Percentiles rank a stretch among this genome's conserved stretches.
phyloP scores from a whole-genome alignment of 305 asterid species.

The Fraxinus sp. region DNA sequence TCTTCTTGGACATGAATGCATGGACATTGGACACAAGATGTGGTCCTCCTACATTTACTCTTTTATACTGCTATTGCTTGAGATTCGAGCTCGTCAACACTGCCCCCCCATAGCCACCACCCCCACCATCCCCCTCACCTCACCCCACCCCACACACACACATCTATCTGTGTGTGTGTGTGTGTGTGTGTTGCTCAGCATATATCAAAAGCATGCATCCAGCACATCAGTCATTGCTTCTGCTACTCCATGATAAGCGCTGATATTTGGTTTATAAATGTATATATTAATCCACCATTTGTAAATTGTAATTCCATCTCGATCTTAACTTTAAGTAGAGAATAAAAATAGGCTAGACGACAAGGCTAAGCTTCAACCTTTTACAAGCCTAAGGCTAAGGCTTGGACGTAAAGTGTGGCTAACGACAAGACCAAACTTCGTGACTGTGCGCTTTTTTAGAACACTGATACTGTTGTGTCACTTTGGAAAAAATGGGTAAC shows the following conservation, averaged over 20 bases:
- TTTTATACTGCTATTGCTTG: slow-evolving; percentile 21
- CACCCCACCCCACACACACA: not conserved
- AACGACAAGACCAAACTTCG: not conserved
- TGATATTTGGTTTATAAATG: not conserved
- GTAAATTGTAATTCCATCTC: not conserved
- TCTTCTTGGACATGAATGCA: slow-evolving; percentile 19
- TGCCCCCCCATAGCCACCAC: not conserved
- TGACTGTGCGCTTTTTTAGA: not conserved
- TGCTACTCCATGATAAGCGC: slow-evolving; percentile 26
- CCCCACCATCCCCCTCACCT: too few species aligned
- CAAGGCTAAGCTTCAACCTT: not conserved
- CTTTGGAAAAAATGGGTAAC: not conserved
- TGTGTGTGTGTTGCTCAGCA: not conserved
- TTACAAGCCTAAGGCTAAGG: too few species aligned
- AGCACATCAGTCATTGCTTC: slow-evolving; percentile 24
- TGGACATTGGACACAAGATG: slow-evolving; percentile 15
- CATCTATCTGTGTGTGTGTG: not conserved
- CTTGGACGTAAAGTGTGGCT: not conserved
- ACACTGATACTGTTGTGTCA: not conserved
- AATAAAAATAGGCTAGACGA: not conserved
- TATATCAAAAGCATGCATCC: slow-evolving; percentile 27
- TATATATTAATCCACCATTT: not conserved
- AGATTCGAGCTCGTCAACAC: slow-evolving; percentile 46
- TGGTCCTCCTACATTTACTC: slow-evolving; percentile 32
- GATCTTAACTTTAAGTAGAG: not conserved